Evolutionary conservation across 2,329 filamentous ascomycete species (phyloP), one percentile per base, ranked within the genome.

Genomic region (Fusarium sacchari): DNA sequence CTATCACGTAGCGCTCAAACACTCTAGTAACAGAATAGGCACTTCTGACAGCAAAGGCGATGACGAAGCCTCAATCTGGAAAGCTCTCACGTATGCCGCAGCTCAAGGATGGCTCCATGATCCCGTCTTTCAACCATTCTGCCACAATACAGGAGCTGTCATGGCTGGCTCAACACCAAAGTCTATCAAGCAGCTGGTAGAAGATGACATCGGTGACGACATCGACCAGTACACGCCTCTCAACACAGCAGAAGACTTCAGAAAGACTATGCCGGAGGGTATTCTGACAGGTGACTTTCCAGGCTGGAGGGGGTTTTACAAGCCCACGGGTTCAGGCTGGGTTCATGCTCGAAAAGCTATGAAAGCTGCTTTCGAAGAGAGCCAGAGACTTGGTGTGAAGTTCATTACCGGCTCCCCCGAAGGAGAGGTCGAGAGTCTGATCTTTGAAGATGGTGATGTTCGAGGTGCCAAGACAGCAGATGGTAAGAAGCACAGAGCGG

Each of bases 331-430:
- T 7, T 52, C 63, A 4, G 71, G 72, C 0, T 74, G 72, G 72
- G 67, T 69, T 8, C 72, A 74, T 26, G 71, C 72, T 12, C 67
- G 72, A 28, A 74, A 74, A 0, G 71, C 72, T 5, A 43, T 74
- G 24, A 30, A 46, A 13, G 64, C 72, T 17, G 71, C 72, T 5
- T 74, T 71, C 5, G 60, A 68, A 4, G 71, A 74, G 15, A 70
- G 67, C 8, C 11, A 68, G 3, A 42, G 67, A 6, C 58, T 74
- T 2, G 71, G 71, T 0, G 71, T 71, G 5, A 64, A 40, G 4
- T 74, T 74, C 36, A 72, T 74, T 26, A 66, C 72, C 0, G 72
- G 72, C 1, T 44, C 44, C 13, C 60, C 57, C 1, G 24, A 64
- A 20, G 72, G 72, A 6, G 43, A 65, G 5, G 71, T 60, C 0